Evolutionary conservation across 306 rosid species (phyloP), one percentile per base, ranked within the genome.

Genomic region (Inga oerstediana): DNA sequence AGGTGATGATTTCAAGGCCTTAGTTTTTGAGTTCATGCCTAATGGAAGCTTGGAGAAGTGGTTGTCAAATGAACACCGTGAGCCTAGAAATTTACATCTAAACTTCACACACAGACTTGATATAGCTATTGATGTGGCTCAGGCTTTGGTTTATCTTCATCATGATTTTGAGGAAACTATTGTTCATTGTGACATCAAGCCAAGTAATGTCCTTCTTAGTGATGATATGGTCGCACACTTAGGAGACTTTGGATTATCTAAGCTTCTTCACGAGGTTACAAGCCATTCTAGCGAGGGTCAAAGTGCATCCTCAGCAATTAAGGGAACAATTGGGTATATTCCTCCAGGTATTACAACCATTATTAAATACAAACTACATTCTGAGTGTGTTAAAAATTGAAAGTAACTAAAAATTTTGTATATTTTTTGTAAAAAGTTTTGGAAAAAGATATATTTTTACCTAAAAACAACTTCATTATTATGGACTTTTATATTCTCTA

Each of bases 251-350:
- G 59, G 59, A 16, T 52, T 52, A 52, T 22, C 59, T 19, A 52
- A 10, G 59, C 59, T 52, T 52, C 59, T 52, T 16, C 22, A 52
- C 5, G 59, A 52, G 59, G 22, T 19, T 19, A 17, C 9, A 52
- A 52, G n/a, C 22, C 0, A 17, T 52, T 52, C 59, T 52, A 0
- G 9, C 1, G 59, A 52, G 2, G 59, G 10, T 17, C 59, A 52
- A 52, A 17, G 22, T 52, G 0, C 59, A 17, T 5, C 59, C 59
- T 52, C 59, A 19, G 22, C 22, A 52, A 16, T 86, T 34, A 83
- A 66, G 20, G 85, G 87, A 80, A 83, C 87, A 8, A 37, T 86
- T 34, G 85, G 89, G 41, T 83, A 86, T 66, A 19, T 83, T 71
- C 30, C 30, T 27, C 30, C 83, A 5, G 85, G 87, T 86, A 72